Evolutionary conservation across 331 rosid species (phyloP).

Genomic region (Quercus phellos): DNA sequence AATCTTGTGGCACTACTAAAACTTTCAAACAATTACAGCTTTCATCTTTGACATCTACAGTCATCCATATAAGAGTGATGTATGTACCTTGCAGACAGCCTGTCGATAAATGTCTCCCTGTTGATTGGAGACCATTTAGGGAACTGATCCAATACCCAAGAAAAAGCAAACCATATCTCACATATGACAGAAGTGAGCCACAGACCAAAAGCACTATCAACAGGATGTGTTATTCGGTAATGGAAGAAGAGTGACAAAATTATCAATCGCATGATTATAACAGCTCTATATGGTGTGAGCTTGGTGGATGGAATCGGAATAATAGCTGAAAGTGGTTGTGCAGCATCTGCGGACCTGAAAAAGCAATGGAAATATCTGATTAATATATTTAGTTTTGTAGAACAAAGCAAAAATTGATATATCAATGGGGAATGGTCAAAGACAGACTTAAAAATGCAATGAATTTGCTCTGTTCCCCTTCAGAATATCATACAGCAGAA

Average conservation of each 20-base stretch:
- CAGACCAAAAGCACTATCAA: constrained; percentile 87
- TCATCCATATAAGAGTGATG: neutral
- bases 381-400: neutral
- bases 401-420: neutral
- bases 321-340: constrained; percentile 53
- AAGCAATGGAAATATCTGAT: neutral
- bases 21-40: neutral
- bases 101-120: constrained; percentile 59
- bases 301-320: constrained; percentile 61
- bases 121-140: constrained; percentile 92
- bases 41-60: neutral
- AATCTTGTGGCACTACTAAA: neutral
- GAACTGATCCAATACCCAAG: constrained; percentile 98
- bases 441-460: neutral
- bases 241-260: constrained; percentile 89
- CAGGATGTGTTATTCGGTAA: constrained; percentile 85
- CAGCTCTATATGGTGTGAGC: constrained; percentile 66
- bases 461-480: neutral
- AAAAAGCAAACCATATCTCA: constrained; percentile 97
- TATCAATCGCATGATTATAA: constrained; percentile 61
- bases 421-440: neutral
- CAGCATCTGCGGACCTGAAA: constrained; percentile 48
- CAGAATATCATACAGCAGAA: neutral
- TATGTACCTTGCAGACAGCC: constrained; percentile 77
- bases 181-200: constrained; percentile 95